A percentile compares a stretch with the other conserved stretches of the same genome.
These are phyloP conservation scores for Naganishia vaughanmartiniae DNA, from an alignment of 768 basidiomycete genomes.

Conservation along the genomic window DNA sequence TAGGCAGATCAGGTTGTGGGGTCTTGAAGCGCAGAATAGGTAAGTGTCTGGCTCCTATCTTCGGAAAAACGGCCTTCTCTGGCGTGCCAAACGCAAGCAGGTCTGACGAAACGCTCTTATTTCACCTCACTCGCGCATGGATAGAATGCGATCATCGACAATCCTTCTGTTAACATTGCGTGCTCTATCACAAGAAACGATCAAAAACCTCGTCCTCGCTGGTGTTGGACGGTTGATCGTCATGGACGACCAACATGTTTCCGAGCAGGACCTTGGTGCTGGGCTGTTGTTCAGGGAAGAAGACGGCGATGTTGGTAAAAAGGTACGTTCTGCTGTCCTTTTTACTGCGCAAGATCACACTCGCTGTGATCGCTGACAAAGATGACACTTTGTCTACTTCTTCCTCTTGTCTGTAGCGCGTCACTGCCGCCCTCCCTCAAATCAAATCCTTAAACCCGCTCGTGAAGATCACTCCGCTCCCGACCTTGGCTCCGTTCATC, in stretches of 20 bases:
- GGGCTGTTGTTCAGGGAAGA: slow-evolving; percentile 93
- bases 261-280: slow-evolving; percentile 80
- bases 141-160: slow-evolving; percentile 88
- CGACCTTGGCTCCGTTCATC: slow-evolving; percentile 63
- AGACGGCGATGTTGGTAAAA: slow-evolving; percentile 72
- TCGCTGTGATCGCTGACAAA: too few species aligned
- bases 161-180: slow-evolving; percentile 75
- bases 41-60: too few species aligned
- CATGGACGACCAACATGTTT: slow-evolving; percentile 71
- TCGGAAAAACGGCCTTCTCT: too few species aligned
- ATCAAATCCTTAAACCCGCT: slow-evolving; percentile 90
- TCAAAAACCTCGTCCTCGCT: slow-evolving; percentile 96
- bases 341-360: neutral
- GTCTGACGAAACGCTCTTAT: neutral
- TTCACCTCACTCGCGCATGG: neutral
- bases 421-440: slow-evolving; percentile 76
- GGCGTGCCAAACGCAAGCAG: too few species aligned
- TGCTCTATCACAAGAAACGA: slow-evolving; percentile 84
- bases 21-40: slow-evolving; percentile 95
- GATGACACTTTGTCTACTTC: neutral
- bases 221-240: slow-evolving; percentile 88
- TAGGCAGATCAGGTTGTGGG: slow-evolving; percentile 60
- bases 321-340: slow-evolving; percentile 57
- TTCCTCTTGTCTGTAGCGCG: slow-evolving; percentile 60
- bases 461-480: slow-evolving; percentile 71